phyloP scores from a whole-genome alignment of 495 filamentous ascomycete species.

The Pseudomonodictys pantanalensis region DNA sequence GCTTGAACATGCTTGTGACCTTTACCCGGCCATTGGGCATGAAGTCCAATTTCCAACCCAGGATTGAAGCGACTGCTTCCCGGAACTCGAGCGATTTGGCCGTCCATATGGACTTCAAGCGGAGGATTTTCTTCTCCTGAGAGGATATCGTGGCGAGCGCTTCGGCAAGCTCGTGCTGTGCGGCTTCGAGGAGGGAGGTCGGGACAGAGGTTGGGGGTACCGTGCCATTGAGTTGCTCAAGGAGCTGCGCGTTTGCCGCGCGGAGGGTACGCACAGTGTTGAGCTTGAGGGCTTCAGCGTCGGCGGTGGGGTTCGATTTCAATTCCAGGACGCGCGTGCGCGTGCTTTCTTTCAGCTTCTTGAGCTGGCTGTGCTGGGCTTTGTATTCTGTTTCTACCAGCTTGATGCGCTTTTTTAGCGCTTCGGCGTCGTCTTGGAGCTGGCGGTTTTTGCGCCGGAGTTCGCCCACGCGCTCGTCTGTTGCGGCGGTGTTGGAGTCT shows the following conservation, averaged over 20 bases:
- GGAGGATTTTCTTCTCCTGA: constrained; percentile 76
- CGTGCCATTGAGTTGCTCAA: constrained; percentile 66
- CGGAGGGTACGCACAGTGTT: constrained; percentile 71
- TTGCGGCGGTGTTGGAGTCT: constrained; percentile 60
- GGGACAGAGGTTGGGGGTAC: constrained; percentile 58
- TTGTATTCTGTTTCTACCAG: constrained; percentile 72
- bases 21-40: constrained; percentile 88
- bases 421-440: constrained; percentile 72
- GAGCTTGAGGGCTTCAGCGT: constrained; percentile 76
- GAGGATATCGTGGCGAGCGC: constrained; percentile 71
- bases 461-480: constrained; percentile 76
- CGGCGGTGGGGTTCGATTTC: constrained; percentile 82
- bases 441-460: constrained; percentile 79
- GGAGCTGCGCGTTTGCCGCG: constrained; percentile 79
- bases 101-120: constrained; percentile 85
- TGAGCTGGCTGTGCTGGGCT: constrained; percentile 67
- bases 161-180: constrained; percentile 67
- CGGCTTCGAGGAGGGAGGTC: constrained; percentile 67
- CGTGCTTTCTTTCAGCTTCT: constrained; percentile 65
- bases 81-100: constrained; percentile 89
- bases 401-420: constrained; percentile 61
- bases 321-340: constrained; percentile 84
- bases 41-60: constrained; percentile 92
- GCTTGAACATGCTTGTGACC: constrained; percentile 75
- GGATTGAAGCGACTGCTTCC: constrained; percentile 79